These are phyloP conservation scores for Besnoitia besnoiti DNA, from an alignment of 169 alveolate genomes.

Conservation along the genomic window DNA sequence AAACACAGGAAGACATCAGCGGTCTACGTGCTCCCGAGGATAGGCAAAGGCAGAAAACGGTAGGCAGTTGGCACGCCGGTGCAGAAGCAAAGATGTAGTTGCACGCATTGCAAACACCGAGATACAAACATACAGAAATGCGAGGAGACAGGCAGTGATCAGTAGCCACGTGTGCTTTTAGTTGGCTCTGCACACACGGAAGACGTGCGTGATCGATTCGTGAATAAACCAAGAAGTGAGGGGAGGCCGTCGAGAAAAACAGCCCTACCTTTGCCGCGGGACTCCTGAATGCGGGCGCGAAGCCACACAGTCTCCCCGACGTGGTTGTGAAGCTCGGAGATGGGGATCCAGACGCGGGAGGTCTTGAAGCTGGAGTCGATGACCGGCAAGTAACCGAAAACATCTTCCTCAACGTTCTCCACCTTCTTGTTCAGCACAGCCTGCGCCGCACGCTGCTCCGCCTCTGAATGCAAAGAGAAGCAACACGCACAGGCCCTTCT, in stretches of 20 bases:
- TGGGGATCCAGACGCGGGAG: not conserved
- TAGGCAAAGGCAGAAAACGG: no score
- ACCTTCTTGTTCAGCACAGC: conserved; percentile 32
- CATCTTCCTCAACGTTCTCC: not conserved
- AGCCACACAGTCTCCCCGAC: conserved; percentile 52
- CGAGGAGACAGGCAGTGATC: not conserved
- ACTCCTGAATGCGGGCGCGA: conserved; percentile 52
- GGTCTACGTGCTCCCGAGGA: no score
- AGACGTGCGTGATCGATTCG: not conserved
- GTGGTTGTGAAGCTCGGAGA: conserved; percentile 30
- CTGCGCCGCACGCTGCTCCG: conserved; percentile 53
- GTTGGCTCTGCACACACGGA: not conserved
- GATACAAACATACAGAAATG: no score
- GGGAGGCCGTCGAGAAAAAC: not conserved
- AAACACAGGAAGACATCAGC: no score
- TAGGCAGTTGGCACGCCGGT: no score
- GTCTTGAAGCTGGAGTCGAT: not conserved
- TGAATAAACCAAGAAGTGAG: no score
- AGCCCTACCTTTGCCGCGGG: conserved; percentile 41
- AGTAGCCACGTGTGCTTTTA: not conserved
- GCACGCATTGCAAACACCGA: no score
- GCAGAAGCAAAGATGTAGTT: no score
- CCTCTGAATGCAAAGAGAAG: not conserved
- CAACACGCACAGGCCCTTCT: no score
- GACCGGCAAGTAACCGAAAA: not conserved